Conservation (phyloP, 495 filamentous ascomycete species). For the Melanomma pulvis-pyrius region DNA sequence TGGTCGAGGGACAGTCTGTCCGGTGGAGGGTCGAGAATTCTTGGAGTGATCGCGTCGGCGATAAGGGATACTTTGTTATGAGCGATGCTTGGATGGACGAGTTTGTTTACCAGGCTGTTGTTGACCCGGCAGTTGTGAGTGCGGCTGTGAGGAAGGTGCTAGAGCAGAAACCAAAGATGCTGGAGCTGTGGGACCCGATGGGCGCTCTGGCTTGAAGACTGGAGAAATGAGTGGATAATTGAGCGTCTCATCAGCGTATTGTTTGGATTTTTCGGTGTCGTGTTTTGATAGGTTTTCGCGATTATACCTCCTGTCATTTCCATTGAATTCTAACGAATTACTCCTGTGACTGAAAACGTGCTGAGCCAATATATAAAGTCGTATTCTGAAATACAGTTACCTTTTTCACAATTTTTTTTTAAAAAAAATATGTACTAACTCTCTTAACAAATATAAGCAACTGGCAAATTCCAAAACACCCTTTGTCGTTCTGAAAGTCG, state of each 20-base stretch:
- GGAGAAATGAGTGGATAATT: not conserved
- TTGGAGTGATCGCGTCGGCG: conserved; percentile 69
- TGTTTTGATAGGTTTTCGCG: not conserved
- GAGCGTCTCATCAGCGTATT: too few relatives aligned
- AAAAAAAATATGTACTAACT: too few relatives aligned
- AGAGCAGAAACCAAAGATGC: conserved; percentile 65
- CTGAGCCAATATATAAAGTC: too few relatives aligned
- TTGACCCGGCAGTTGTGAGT: conserved; percentile 69
- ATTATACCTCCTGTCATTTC: not conserved
- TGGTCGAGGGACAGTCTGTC: conserved; percentile 64
- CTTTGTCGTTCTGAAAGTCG: too few relatives aligned
- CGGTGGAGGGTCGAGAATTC: conserved; percentile 86
- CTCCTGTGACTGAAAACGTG: too few relatives aligned
- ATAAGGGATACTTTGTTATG: conserved; percentile 86
- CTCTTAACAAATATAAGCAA: too few relatives aligned
- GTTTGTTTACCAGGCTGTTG: conserved; percentile 86
- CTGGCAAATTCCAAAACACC: too few relatives aligned
- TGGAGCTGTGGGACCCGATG: conserved; percentile 89
- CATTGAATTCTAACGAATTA: too few relatives aligned
- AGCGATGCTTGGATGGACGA: conserved; percentile 84
- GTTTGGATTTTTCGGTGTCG: not conserved
- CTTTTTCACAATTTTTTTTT: too few relatives aligned
- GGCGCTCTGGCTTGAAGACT: conserved; percentile 68
- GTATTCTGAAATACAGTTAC: too few relatives aligned
- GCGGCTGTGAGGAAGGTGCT: conserved; percentile 70